Evolutionary conservation across 1,284 basidiomycete species (phyloP).

Genomic region (Ceratobasidium papillatum): DNA sequence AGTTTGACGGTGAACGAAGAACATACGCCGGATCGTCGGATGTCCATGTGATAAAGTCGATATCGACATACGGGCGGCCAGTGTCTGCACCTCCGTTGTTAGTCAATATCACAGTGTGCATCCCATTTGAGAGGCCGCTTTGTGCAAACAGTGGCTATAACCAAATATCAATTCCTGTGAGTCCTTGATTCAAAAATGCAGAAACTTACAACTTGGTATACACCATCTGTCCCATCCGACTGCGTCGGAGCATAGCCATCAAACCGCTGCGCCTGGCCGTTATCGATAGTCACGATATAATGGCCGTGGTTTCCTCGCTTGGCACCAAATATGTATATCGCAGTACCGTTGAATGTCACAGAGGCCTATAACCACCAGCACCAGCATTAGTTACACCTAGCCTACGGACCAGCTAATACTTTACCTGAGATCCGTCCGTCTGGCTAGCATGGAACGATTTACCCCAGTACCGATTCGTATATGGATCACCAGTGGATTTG

Average conservation of each 20-base stretch:
- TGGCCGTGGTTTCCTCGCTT: conserved; percentile 27
- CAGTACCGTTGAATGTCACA: conserved; percentile 27
- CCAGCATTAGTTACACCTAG: too few species aligned
- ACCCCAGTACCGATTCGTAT: conserved; percentile 24
- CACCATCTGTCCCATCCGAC: conserved; percentile 23
- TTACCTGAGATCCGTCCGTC: conserved; percentile 31
- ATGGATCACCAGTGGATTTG: not conserved
- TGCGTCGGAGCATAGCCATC: conserved; percentile 24
- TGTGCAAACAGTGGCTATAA: conserved; percentile 25
- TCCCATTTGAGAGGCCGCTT: conserved; percentile 3
- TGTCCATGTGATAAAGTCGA: conserved; percentile 37
- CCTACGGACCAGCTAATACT: not conserved
- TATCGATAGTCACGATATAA: conserved; percentile 30
- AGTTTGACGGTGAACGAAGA: not conserved
- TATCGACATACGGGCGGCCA: conserved; percentile 16
- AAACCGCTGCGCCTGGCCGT: conserved; percentile 13
- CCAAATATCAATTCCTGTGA: not conserved
- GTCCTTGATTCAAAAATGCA: not conserved
- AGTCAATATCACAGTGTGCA: conserved; percentile 19
- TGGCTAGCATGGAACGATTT: conserved; percentile 15
- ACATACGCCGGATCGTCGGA: conserved; percentile 20
- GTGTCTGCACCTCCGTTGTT: conserved; percentile 16
- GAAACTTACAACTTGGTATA: conserved; percentile 23
- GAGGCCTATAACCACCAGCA: not conserved
- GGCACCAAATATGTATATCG: conserved; percentile 30